Conservation (phyloP, 2,329 filamentous ascomycete genomes). For the Huntiella moniliformis region DNA sequence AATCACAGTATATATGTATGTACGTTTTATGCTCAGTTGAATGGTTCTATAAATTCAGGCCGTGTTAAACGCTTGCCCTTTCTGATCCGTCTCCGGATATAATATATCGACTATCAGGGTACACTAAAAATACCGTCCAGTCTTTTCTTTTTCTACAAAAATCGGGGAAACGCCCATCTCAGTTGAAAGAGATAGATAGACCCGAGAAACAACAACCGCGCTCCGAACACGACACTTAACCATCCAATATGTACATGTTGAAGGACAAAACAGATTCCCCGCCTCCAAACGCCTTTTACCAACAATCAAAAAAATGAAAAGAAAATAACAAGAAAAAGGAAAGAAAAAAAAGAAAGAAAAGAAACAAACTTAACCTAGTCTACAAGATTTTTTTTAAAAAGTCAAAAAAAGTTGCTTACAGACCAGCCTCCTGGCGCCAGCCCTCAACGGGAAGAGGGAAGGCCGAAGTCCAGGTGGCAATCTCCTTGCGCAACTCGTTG, state of each 20-base stretch:
- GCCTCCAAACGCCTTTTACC: too few relatives aligned
- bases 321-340: background rate
- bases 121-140: background rate
- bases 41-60: conserved; percentile 11
- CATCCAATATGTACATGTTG: too few relatives aligned
- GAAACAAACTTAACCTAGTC: conserved; percentile 2
- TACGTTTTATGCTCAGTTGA: conserved; percentile 7
- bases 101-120: too few relatives aligned
- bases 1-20: background rate
- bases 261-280: too few relatives aligned
- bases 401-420: conserved; percentile 22
- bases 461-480: conserved; percentile 64
- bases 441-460: conserved; percentile 85
- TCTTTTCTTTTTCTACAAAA: conserved; percentile 6
- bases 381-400: background rate
- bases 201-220: background rate
- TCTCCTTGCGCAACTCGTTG: conserved; percentile 71
- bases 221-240: background rate
- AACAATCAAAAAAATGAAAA: too few relatives aligned
- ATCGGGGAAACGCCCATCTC: background rate
- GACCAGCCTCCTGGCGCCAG: conserved; percentile 42
- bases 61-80: conserved; percentile 12
- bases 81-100: conserved; percentile 7
- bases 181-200: background rate
- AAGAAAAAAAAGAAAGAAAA: background rate